A percentile compares a stretch with the other conserved stretches of the same genome.
Conservation (phyloP, 768 basidiomycete species). For the Strobilomyces confusus region DNA sequence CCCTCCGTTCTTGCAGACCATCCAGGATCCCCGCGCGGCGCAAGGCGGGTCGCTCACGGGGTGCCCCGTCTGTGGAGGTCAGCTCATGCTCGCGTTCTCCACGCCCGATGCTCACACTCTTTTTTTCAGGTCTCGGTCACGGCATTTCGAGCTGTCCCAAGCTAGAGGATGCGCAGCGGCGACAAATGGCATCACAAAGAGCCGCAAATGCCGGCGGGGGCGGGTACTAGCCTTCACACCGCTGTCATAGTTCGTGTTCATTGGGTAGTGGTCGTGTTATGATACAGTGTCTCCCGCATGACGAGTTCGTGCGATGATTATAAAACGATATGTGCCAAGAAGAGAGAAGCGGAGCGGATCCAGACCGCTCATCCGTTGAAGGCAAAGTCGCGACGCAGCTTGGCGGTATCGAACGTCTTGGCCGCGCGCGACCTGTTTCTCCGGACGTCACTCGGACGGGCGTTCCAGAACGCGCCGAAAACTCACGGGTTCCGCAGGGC, state of each 20-base stretch:
- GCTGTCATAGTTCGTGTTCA: background rate
- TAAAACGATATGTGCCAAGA: constrained; percentile 9
- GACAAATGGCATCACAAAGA: constrained; percentile 87
- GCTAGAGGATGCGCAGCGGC: constrained; percentile 85
- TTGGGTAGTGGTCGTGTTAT: constrained; percentile 5
- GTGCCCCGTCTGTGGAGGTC: constrained; percentile 95
- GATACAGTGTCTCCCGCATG: constrained; percentile 4
- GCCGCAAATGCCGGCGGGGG: constrained; percentile 60
- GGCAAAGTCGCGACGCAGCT: constrained; percentile 32
- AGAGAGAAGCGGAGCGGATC: background rate
- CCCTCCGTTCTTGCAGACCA: constrained; percentile 83
- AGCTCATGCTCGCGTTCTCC: constrained; percentile 6
- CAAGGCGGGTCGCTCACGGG: constrained; percentile 79
- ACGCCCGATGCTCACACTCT: background rate
- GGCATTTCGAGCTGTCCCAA: constrained; percentile 95
- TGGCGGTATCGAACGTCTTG: constrained; percentile 20
- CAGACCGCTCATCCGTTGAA: constrained; percentile 22
- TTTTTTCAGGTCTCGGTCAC: constrained; percentile 76
- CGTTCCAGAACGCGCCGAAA: background rate
- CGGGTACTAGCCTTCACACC: constrained; percentile 22
- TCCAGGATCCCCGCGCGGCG: constrained; percentile 85
- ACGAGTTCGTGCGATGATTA: background rate
- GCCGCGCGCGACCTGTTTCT: background rate
- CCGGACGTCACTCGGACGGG: background rate
- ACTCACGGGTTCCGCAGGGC: constrained; percentile 18